Conservation (phyloP, 2,329 filamentous ascomycete species). For the Lachnellula subtilissima region DNA sequence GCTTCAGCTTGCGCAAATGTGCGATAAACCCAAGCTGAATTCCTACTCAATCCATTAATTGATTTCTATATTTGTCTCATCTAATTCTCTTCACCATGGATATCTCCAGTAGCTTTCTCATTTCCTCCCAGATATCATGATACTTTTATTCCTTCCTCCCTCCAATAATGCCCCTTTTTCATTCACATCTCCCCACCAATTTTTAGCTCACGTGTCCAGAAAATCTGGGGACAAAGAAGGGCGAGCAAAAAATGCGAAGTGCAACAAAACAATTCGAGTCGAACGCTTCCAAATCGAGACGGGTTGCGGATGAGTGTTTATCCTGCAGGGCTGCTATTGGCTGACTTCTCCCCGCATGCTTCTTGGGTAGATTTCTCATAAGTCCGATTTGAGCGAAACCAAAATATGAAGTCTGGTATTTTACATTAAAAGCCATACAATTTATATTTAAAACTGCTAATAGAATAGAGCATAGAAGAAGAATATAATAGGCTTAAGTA, state of each 20-base stretch:
- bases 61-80: too few species aligned
- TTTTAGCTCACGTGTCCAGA: neutral
- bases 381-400: neutral
- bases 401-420: too few species aligned
- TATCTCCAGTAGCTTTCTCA: too few species aligned
- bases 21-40: too few species aligned
- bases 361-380: neutral
- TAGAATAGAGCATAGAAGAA: too few species aligned
- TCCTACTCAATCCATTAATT: too few species aligned
- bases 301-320: slow-evolving; percentile 17
- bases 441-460: too few species aligned
- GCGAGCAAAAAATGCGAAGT: slow-evolving; percentile 7
- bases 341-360: neutral
- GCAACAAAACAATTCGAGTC: slow-evolving; percentile 9
- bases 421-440: too few species aligned
- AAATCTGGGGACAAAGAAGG: slow-evolving; percentile 4
- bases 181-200: neutral
- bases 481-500: too few species aligned
- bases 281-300: neutral
- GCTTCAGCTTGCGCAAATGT: too few species aligned
- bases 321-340: neutral
- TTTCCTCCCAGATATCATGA: too few species aligned
- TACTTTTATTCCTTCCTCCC: neutral
- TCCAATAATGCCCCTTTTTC: neutral
- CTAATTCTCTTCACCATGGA: too few species aligned